Conservation (phyloP, 2,329 filamentous ascomycete species). For the Corniculantispora saksenae region DNA sequence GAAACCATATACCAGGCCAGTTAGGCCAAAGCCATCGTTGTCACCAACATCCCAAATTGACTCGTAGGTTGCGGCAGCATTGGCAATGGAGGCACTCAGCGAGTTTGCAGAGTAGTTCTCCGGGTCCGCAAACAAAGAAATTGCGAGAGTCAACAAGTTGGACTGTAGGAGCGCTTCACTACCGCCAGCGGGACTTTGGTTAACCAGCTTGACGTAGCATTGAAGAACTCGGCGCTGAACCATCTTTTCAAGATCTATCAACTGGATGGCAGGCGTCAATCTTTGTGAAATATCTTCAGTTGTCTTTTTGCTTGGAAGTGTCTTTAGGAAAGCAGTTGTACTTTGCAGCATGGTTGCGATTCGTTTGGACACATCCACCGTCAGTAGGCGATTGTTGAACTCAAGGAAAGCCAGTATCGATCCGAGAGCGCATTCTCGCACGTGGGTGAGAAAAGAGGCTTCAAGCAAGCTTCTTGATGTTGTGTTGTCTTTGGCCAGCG, state of each 20-base stretch:
- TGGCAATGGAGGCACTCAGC: slow-evolving; percentile 87
- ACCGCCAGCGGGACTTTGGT: slow-evolving; percentile 80
- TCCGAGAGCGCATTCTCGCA: slow-evolving; percentile 89
- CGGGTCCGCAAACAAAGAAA: slow-evolving; percentile 90
- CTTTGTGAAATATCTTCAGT: slow-evolving; percentile 85
- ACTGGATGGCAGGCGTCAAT: slow-evolving; percentile 79
- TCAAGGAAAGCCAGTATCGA: slow-evolving; percentile 90
- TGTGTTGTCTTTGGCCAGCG: slow-evolving; percentile 88
- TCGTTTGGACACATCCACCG: slow-evolving; percentile 89
- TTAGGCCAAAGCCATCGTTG: slow-evolving; percentile 92
- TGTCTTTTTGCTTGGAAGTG: slow-evolving; percentile 78
- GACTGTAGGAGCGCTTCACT: slow-evolving; percentile 87
- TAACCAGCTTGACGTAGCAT: slow-evolving; percentile 90
- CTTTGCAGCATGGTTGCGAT: slow-evolving; percentile 95
- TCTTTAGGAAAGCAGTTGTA: slow-evolving; percentile 85
- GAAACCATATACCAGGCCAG: slow-evolving; percentile 78
- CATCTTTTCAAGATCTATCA: slow-evolving; percentile 90
- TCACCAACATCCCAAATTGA: slow-evolving; percentile 93
- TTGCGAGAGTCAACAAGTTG: slow-evolving; percentile 84
- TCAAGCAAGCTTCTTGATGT: slow-evolving; percentile 82
- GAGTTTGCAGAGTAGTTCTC: slow-evolving; percentile 85
- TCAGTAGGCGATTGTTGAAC: slow-evolving; percentile 88
- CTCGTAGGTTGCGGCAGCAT: slow-evolving; percentile 85
- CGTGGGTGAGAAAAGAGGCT: slow-evolving; percentile 89
- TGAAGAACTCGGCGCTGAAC: slow-evolving; percentile 89